Base-by-base conservation (phyloP, 345 rosid genomes). In the Anastatica hierochuntica region DNA sequence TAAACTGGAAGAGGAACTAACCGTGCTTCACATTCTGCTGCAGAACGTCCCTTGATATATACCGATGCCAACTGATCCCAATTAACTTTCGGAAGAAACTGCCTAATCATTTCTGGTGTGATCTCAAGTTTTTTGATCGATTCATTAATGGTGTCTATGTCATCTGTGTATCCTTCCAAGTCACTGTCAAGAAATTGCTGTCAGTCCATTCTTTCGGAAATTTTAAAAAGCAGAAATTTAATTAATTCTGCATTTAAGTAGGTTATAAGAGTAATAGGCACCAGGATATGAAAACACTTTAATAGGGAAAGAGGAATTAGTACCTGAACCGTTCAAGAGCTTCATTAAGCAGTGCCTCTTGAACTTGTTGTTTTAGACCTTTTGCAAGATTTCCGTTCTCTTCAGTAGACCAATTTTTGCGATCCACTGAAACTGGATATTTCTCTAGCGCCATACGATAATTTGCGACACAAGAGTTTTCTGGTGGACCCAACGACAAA, bases 21-120 rank as follows among this genome's bases (percentile, higher is more conserved):
- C 98, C 72, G 81, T 58, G 94, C 77, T 76, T 79, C 81, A 66
- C 98, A 92, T 75, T 88, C 97, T 49, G 90, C 77, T 66, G 86
- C 94, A 62, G 81, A 71, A 44, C 76, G 95, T 74, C 77, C 79
- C 23, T 50, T 53, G 17, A 77, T 67, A 55, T 74, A 76, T 62
- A 58, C 53, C 8, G 85, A 82, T 43, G 97, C 85, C 71, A 89
- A 60, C 24, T 76, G 80, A 65, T 81, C 76, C 98, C 98, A 92
- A 11, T 79, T 72, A 61, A 85, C 83, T 53, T 81, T 73, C 2
- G 95, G 96, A 73, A 88, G 84, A 63, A 83, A 81, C 70, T 78
- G 80, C 67, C 84, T 73, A 18, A 77, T 69, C 68, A 62, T 69
- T 54, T 81, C 85, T 9, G 94, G 84, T 7, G 94, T 74, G 54